Base-by-base conservation (phyloP, 805 yeast species). In the Yarrowia deformans region DNA sequence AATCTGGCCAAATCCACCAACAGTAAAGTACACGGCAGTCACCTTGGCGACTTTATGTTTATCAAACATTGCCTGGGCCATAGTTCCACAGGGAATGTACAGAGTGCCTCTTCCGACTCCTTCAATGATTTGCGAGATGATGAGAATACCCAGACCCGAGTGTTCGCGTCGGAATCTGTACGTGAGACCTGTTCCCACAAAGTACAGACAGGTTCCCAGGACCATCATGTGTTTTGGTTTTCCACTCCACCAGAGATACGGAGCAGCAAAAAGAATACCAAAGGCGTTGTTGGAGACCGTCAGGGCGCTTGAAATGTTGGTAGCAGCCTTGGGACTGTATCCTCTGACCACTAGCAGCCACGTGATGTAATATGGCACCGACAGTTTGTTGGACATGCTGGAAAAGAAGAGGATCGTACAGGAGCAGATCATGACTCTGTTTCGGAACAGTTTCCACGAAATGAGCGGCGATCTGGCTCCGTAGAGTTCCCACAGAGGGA, bases 331-430 rank as follows among this genome's bases (percentile, higher is more conserved):
- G 8, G 50, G 50, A 34, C 19, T 18, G 40, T 18, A n/a, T 34
- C 66, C 66, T 43, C 52, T 16, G 12, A 60, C 66, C 13, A 60
- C 66, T 14, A 60, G 43, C 35, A 60, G 52, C 66, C 66, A 60
- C 9, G 66, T 18, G 23, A 60, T 45, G 66, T 43, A 60, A 42
- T 60, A 60, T 13, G 66, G 66, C 16, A 43, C 42, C 2, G 40
- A 43, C 34, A 60, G 50, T 4, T 60, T 60, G 42, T 60, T 42
- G 32, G 52, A 32, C 40, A 60, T 43, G 9, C 39, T 23, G 8
- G 52, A 18, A n/a, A 43, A 34, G 34, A 60, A 60, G 29, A 56
- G 42, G n/a, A 43, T 40, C 13, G 18, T 42, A 13, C 48, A 29
- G 1, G 66, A 60, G 37, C 32, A 43, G 42, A 60, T 16, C 66